Evolutionary conservation across 2,329 filamentous ascomycete genomes (phyloP).

Genomic region (Colletotrichum kahawae): DNA sequence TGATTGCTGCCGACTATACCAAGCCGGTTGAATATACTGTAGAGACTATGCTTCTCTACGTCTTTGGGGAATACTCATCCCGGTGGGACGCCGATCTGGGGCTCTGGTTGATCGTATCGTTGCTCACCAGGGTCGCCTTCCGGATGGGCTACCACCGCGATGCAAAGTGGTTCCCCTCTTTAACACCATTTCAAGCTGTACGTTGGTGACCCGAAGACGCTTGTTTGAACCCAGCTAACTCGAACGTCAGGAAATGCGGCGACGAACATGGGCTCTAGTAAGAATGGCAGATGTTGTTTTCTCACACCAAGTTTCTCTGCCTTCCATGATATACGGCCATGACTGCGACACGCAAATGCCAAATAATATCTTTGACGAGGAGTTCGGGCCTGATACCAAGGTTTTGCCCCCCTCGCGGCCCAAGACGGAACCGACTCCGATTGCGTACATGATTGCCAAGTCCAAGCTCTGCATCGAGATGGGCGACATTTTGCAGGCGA

Average conservation of each 20-base stretch:
- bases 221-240: not conserved
- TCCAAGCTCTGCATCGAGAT: slow-evolving; percentile 71
- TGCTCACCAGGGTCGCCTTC: slow-evolving; percentile 63
- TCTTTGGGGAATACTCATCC: slow-evolving; percentile 76
- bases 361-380: slow-evolving; percentile 81
- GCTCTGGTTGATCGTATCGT: slow-evolving; percentile 61
- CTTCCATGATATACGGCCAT: slow-evolving; percentile 73
- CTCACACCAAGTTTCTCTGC: slow-evolving; percentile 73
- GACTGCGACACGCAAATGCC: slow-evolving; percentile 79
- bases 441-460: slow-evolving; percentile 81
- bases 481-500: slow-evolving; percentile 73
- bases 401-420: slow-evolving; percentile 71
- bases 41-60: slow-evolving; percentile 78
- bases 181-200: slow-evolving; percentile 75
- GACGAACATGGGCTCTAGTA: slow-evolving; percentile 72
- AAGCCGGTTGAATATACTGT: slow-evolving; percentile 76
- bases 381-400: slow-evolving; percentile 73
- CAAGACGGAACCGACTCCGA: slow-evolving; percentile 73
- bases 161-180: slow-evolving; percentile 72
- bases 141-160: slow-evolving; percentile 82
- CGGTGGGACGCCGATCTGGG: slow-evolving; percentile 76
- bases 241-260: slow-evolving; percentile 66
- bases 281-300: slow-evolving; percentile 78
- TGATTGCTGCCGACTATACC: slow-evolving; percentile 78
- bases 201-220: slow-evolving; percentile 26